phyloP scores from a whole-genome alignment of 2,329 filamentous ascomycete species.

The Domatiomyces catenatus region DNA sequence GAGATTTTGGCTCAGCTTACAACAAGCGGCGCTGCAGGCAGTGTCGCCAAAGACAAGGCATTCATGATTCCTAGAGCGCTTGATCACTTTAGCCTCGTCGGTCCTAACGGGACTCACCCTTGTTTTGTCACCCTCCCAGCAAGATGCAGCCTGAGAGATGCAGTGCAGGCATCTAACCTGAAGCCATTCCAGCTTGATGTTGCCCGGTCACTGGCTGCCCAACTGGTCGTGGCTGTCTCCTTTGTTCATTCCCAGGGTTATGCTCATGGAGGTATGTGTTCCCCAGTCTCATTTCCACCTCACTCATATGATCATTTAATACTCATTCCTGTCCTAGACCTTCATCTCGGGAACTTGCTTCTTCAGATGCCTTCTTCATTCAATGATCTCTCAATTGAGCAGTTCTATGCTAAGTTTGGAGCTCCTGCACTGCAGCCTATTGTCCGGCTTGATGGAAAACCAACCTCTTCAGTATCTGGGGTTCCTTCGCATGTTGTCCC shows the following conservation, averaged over 20 bases:
- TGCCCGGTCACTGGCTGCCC: neutral
- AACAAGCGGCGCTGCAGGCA: neutral
- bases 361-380: neutral
- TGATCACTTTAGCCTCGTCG: conserved; percentile 20
- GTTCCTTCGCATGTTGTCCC: neutral
- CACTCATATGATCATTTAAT: too few species aligned
- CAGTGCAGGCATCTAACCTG: too few species aligned
- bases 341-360: neutral
- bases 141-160: neutral
- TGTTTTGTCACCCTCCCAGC: conserved; percentile 22
- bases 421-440: neutral
- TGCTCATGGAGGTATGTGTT: neutral
- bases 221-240: neutral
- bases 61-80: conserved; percentile 17
- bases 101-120: conserved; percentile 18
- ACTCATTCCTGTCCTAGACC: neutral
- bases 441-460: neutral
- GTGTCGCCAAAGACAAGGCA: neutral
- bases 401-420: conserved; percentile 1
- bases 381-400: neutral
- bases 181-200: neutral
- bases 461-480: too few species aligned
- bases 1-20: neutral
- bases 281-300: too few species aligned
- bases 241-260: neutral